A percentile compares a stretch with the other conserved stretches of the same genome.
Evolutionary conservation across 78 protist species (phyloP).

Genomic region (Dictyostelium purpureum): DNA sequence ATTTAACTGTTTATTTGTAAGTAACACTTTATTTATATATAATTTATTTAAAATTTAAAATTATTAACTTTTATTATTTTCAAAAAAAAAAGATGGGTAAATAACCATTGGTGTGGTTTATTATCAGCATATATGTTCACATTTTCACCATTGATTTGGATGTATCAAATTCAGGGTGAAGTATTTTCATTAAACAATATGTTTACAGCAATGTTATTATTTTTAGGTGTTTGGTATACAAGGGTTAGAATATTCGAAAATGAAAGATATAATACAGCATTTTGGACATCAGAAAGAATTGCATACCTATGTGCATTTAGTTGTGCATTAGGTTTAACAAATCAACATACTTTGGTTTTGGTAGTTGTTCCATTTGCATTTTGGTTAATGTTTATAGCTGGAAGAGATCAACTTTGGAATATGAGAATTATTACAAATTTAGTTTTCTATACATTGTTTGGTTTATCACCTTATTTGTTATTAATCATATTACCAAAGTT

Average conservation of each 20-base stretch:
- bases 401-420: constrained; percentile 48
- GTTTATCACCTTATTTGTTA: constrained; percentile 83
- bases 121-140: constrained; percentile 65
- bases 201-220: constrained; percentile 43
- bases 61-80: background rate
- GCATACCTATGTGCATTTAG: constrained; percentile 76
- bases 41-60: background rate
- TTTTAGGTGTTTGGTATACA: constrained; percentile 39
- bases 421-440: background rate
- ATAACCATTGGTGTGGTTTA: constrained; percentile 40
- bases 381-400: constrained; percentile 52
- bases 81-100: constrained; percentile 27
- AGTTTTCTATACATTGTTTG: constrained; percentile 15
- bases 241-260: constrained; percentile 43
- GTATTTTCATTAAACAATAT: constrained; percentile 90
- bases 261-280: constrained; percentile 26
- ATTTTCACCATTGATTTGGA: constrained; percentile 85
- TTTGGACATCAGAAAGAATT: constrained; percentile 45
- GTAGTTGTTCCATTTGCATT: constrained; percentile 67
- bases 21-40: constrained; percentile 6
- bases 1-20: constrained; percentile 39
- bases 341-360: constrained; percentile 89
- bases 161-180: constrained; percentile 84
- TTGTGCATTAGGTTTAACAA: constrained; percentile 80
- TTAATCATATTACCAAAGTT: constrained; percentile 45